Base-by-base conservation (phyloP, 2,329 filamentous ascomycete genomes). In the Diaporthe sp. region DNA sequence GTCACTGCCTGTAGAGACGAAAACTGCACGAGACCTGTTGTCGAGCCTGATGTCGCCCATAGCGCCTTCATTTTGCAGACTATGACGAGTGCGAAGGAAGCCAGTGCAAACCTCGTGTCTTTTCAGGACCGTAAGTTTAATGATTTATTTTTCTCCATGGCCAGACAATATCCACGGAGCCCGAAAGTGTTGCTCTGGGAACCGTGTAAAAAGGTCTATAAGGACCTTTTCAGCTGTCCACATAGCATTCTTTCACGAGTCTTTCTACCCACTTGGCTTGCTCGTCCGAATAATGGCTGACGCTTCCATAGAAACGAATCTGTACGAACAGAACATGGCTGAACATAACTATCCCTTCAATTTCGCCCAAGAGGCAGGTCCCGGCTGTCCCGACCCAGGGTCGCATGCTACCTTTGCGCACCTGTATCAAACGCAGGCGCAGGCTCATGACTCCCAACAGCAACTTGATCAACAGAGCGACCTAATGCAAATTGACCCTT, bases 31-130 rank as follows among this genome's bases (percentile, higher is more conserved):
- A 72, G 67, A 58, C 79, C 76, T 57, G 75, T 77, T 58, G 81
- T 82, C 53, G 78, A 80, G 4, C 80, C 79, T 51, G 78, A 79
- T 62, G 80, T 80, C 34, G 81, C 81, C 22, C 75, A 77, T 55
- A 76, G 76, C 37, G 76, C 76, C 31, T 72, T 74, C 34, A 76
- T 76, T 22, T 42, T 77, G 46, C 74, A 75, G 74, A 53, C 57
- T 51, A 82, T 82, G 79, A 76, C 71, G 25, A 73, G 71, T 70
- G 76, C 68, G 25, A 75, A 58, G 49, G 51, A 73, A 46, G 53
- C 46, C 28, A 62, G 58, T 25, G 71, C 31, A 12, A 46, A 34
- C 10, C 44, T 44, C 37, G 58, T 22, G 46, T 51, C 65, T 37
- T 62, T 55, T 19, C 58, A 73, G 31, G 34, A 61, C 13, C 58